Conservation (phyloP, 2,329 filamentous ascomycete species). For the Apiospora marii region DNA sequence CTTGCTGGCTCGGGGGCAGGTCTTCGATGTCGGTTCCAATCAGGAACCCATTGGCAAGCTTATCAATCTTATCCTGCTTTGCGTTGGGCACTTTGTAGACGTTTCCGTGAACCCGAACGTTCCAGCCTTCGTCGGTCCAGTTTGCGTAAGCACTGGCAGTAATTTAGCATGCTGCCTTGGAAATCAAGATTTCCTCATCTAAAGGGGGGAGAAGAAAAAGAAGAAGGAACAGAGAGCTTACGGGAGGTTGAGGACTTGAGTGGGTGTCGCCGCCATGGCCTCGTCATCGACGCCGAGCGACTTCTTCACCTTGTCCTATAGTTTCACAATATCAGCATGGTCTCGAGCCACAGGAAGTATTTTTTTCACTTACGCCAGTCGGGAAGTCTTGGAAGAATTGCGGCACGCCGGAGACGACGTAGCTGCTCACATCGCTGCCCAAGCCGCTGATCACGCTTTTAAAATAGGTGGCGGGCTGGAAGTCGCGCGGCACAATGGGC, state of each 20-base stretch:
- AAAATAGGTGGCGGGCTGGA: slow-evolving; percentile 58
- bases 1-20: slow-evolving; percentile 65
- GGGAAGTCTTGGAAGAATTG: slow-evolving; percentile 74
- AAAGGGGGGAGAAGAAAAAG: too few species aligned
- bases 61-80: slow-evolving; percentile 68
- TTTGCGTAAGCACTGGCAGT: slow-evolving; percentile 65
- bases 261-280: slow-evolving; percentile 69
- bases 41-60: slow-evolving; percentile 75
- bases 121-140: slow-evolving; percentile 81
- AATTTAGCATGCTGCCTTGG: neutral
- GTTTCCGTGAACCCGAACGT: slow-evolving; percentile 78
- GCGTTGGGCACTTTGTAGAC: slow-evolving; percentile 83
- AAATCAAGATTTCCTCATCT: neutral
- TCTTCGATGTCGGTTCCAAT: slow-evolving; percentile 68
- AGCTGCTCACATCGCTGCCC: slow-evolving; percentile 63
- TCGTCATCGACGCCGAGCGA: slow-evolving; percentile 65
- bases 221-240: slow-evolving; percentile 39
- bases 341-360: neutral
- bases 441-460: slow-evolving; percentile 58
- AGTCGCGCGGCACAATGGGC: slow-evolving; percentile 47
- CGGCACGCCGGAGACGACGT: slow-evolving; percentile 69
- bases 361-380: slow-evolving; percentile 49
- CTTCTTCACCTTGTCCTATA: slow-evolving; percentile 60
- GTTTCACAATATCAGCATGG: neutral
- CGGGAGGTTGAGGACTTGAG: slow-evolving; percentile 75